Percentiles rank a stretch among this genome's conserved stretches.
Evolutionary conservation across 108 stramenopile species (phyloP).

Genomic region (Aurantiochytrium sp.): DNA sequence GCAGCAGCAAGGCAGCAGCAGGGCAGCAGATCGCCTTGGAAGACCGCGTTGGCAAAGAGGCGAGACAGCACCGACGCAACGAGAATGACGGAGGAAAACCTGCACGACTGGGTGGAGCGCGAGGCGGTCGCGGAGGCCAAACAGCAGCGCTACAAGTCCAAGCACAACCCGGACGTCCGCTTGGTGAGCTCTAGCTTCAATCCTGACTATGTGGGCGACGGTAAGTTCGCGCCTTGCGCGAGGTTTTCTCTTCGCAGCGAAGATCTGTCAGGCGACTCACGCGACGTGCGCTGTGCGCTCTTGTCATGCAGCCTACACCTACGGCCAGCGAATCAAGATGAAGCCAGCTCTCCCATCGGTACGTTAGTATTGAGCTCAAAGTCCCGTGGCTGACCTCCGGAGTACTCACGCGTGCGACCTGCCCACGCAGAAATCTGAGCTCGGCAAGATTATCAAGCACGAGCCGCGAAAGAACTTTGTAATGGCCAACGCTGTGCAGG

Average conservation of each 20-base stretch:
- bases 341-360: constrained; percentile 55
- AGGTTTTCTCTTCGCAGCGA: too few species aligned
- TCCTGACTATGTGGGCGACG: background rate
- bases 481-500: constrained; percentile 69
- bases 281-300: too few species aligned
- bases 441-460: constrained; percentile 18
- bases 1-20: too few species aligned
- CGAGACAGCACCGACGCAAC: too few species aligned
- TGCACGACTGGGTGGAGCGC: background rate
- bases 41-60: too few species aligned
- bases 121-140: constrained; percentile 36
- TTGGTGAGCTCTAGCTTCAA: constrained; percentile 63
- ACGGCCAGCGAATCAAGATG: constrained; percentile 49
- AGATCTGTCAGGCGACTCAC: too few species aligned
- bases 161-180: constrained; percentile 55
- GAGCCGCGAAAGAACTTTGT: constrained; percentile 68
- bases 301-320: background rate
- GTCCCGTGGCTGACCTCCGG: too few species aligned
- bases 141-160: constrained; percentile 58
- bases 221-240: background rate
- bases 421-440: background rate
- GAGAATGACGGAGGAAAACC: background rate
- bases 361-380: too few species aligned
- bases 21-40: too few species aligned
- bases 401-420: too few species aligned